These are phyloP conservation scores for Blastomyces gilchristii DNA, from an alignment of 2,329 filamentous ascomycete genomes.

Conservation along the genomic window DNA sequence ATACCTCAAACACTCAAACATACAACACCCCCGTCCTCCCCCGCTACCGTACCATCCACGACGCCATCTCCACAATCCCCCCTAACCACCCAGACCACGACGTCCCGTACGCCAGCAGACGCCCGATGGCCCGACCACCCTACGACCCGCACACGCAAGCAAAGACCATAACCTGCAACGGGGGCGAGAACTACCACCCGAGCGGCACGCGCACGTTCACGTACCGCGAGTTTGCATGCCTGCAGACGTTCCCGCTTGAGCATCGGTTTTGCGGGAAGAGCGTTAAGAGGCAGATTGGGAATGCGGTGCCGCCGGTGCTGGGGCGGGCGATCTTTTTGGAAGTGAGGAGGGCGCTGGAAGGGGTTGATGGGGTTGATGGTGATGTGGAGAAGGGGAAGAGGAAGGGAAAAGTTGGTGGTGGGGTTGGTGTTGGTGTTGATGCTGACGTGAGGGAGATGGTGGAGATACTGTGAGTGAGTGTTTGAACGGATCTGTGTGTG, in stretches of 20 bases:
- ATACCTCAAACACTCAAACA: not conserved
- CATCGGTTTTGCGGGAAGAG: conserved; percentile 46
- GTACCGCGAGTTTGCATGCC: conserved; percentile 53
- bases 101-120: conserved; percentile 19
- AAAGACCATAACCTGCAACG: conserved; percentile 52
- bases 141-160: conserved; percentile 44
- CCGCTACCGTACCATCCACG: conserved; percentile 33
- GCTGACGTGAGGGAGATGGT: not conserved
- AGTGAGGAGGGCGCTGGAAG: conserved; percentile 29
- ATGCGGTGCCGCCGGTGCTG: conserved; percentile 59
- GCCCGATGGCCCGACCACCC: conserved; percentile 23
- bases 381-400: too few species aligned
- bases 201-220: conserved; percentile 55
- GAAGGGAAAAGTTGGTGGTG: not conserved
- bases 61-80: conserved; percentile 35
- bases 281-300: conserved; percentile 57
- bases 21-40: conserved; percentile 19
- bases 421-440: not conserved
- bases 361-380: conserved; percentile 24
- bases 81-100: conserved; percentile 35
- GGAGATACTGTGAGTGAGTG: not conserved
- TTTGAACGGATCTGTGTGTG: not conserved
- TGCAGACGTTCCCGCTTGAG: conserved; percentile 58
- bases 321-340: conserved; percentile 32
- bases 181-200: conserved; percentile 57